These are phyloP conservation scores for Serendipita sp. DNA, from an alignment of 768 basidiomycete genomes.

Conservation along the genomic window DNA sequence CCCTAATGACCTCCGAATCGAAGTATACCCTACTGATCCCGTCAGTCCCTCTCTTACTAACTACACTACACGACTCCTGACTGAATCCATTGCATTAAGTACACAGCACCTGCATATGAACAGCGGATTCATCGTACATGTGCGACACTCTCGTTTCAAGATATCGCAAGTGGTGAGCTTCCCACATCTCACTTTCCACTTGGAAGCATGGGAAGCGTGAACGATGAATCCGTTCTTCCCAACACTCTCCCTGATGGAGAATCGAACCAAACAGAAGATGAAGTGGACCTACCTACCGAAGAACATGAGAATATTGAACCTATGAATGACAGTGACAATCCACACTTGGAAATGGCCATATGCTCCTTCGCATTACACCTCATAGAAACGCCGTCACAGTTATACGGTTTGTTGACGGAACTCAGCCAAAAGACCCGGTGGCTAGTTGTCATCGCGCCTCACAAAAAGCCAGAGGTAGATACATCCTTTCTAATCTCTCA, in stretches of 20 bases:
- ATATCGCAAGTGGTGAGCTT: slow-evolving; percentile 40
- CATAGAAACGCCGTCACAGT: slow-evolving; percentile 38
- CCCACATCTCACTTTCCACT: slow-evolving; percentile 17
- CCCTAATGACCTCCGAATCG: slow-evolving; percentile 20
- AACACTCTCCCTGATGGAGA: slow-evolving; percentile 10
- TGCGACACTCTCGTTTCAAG: slow-evolving; percentile 41
- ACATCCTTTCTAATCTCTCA: neutral
- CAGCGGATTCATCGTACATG: slow-evolving; percentile 39
- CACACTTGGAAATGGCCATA: slow-evolving; percentile 40
- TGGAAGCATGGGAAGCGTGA: neutral
- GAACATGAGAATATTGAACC: neutral
- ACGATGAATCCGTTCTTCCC: too few relatives aligned
- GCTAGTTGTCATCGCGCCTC: slow-evolving; percentile 55
- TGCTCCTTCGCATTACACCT: slow-evolving; percentile 67
- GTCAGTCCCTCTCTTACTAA: slow-evolving; percentile 20
- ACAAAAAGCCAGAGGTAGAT: slow-evolving; percentile 58
- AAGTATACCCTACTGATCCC: slow-evolving; percentile 30
- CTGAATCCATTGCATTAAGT: slow-evolving; percentile 22
- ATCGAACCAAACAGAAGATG: neutral
- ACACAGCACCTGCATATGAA: slow-evolving; percentile 41
- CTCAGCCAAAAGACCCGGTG: slow-evolving; percentile 43
- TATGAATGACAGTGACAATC: slow-evolving; percentile 6
- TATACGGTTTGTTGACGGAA: slow-evolving; percentile 49
- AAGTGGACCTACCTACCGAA: neutral
- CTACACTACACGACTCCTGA: neutral